Evolutionary conservation across 768 basidiomycete genomes (phyloP).

Genomic region (Leucocoprinus birnbaumii): DNA sequence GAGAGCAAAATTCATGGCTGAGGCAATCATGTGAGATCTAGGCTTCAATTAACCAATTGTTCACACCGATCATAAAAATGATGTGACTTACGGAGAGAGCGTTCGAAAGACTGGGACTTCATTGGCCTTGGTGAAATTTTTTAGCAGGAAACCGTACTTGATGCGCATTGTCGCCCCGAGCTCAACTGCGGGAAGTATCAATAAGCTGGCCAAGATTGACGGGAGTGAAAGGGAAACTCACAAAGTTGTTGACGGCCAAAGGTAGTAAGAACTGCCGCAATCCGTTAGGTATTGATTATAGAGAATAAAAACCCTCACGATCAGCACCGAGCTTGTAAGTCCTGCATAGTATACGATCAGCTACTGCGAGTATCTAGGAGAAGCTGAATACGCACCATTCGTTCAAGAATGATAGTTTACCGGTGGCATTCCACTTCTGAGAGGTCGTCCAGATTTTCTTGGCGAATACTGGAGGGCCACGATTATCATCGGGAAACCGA

Average conservation of each 20-base stretch:
- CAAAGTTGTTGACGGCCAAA: conserved; percentile 88
- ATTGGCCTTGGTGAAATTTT: conserved; percentile 58
- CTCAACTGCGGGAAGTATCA: conserved; percentile 37
- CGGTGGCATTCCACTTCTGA: conserved; percentile 60
- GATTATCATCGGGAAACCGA: conserved; percentile 63
- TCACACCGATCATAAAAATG: background rate
- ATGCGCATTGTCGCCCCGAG: conserved; percentile 69
- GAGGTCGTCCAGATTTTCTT: conserved; percentile 52
- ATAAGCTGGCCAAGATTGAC: background rate
- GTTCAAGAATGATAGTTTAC: conserved; percentile 73
- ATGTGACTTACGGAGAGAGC: conserved; percentile 53
- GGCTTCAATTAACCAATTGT: background rate
- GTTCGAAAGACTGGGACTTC: conserved; percentile 78
- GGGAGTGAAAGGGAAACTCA: conserved; percentile 27
- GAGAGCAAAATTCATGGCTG: conserved; percentile 63
- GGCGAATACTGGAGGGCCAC: conserved; percentile 59
- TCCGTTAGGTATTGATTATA: too few relatives aligned
- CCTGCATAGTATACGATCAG: conserved; percentile 38
- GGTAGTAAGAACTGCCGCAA: conserved; percentile 84
- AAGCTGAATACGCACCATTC: conserved; percentile 52
- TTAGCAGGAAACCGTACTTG: conserved; percentile 76
- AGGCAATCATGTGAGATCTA: conserved; percentile 71
- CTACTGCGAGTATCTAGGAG: background rate
- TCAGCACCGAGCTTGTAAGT: conserved; percentile 90
- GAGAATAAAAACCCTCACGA: conserved; percentile 32